Base-by-base conservation (phyloP, 768 basidiomycete species). In the Tephrocybe sp. region DNA sequence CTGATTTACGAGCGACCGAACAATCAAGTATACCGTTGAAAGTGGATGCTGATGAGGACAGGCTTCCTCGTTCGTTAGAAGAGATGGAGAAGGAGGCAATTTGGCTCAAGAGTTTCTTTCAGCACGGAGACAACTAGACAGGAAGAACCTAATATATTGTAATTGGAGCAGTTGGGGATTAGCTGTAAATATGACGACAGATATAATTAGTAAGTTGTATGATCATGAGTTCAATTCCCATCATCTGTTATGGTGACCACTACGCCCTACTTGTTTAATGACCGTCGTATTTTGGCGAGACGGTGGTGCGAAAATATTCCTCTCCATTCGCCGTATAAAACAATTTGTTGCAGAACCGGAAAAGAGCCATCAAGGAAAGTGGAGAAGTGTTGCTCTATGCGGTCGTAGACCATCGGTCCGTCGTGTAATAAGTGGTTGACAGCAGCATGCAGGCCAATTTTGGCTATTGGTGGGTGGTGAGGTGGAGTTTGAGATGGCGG, bases 71-170 rank as follows among this genome's bases (percentile, higher is more conserved):
- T 46, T 73, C 78, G 6, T 57, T 78, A 55, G 75, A 83, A 50
- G 92, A 94, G 51, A 94, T 94, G 93, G 81, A 84, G 65, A 72
- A 73, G 49, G 92, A 95, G 66, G 90, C 91, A 0, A 61, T 52
- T 17, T 88, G 88, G 87, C 66, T 94, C 28, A 73, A 66, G 49
- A 63, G 63, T 2, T 80, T 91, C 55, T 87, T 88, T 56, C 51
- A 58, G 17, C 54, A 62, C n/a, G 54, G 59, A 3, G 47, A 54
- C 46, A 46, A 34, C 23, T 56, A 36, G 47, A 34, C 14, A 50
- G n/a, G 4, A 17, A 40, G 28, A 30, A 50, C 6, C 15, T 23
- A 34, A 10, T 15, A 23, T n/a, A 45, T 25, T n/a, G 5, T 5
- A 30, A n/a, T n/a, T n/a, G n/a, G n/a, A n/a, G n/a, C n/a, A n/a